A percentile compares a stretch with the other conserved stretches of the same genome.
These are phyloP conservation scores for Nothophaeocryptopus gaeumannii DNA, from an alignment of 2,329 filamentous ascomycete genomes.

Conservation along the genomic window DNA sequence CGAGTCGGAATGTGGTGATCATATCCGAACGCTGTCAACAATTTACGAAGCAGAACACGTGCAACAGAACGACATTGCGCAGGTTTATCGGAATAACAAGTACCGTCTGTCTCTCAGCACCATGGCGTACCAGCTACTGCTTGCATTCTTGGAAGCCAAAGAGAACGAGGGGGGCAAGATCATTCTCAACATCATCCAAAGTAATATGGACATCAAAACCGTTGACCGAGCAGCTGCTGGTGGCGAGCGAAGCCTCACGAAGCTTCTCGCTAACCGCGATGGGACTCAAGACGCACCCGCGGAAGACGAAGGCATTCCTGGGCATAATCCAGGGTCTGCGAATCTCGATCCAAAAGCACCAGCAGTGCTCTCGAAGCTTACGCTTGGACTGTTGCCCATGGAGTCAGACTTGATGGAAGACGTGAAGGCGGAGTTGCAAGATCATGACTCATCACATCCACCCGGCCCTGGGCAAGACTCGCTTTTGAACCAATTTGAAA, in stretches of 20 bases:
- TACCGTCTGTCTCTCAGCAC: conserved; percentile 89
- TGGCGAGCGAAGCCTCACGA: conserved; percentile 59
- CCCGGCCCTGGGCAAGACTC: conserved; percentile 68
- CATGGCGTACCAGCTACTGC: conserved; percentile 75
- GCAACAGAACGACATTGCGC: conserved; percentile 70
- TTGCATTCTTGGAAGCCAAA: conserved; percentile 87
- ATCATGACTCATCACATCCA: conserved; percentile 76
- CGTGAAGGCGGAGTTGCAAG: conserved; percentile 79
- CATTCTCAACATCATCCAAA: conserved; percentile 69
- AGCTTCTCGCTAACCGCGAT: conserved; percentile 55
- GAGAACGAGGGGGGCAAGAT: conserved; percentile 75
- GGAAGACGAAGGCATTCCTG: conserved; percentile 68
- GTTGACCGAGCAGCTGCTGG: conserved; percentile 55
- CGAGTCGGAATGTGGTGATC: conserved; percentile 73
- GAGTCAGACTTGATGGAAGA: conserved; percentile 80
- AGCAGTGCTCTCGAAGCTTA: conserved; percentile 60
- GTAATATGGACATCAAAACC: conserved; percentile 57
- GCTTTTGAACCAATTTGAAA: conserved; percentile 82
- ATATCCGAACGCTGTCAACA: conserved; percentile 70
- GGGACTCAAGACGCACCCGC: conserved; percentile 57
- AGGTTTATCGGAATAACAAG: conserved; percentile 79
- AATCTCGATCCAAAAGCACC: conserved; percentile 59
- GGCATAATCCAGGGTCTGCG: conserved; percentile 63
- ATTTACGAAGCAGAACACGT: conserved; percentile 77
- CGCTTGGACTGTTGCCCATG: conserved; percentile 78